A percentile compares a stretch with the other conserved stretches of the same genome.
Evolutionary conservation across 1,284 basidiomycete species (phyloP).

Genomic region (Austroboletus rostrupii): DNA sequence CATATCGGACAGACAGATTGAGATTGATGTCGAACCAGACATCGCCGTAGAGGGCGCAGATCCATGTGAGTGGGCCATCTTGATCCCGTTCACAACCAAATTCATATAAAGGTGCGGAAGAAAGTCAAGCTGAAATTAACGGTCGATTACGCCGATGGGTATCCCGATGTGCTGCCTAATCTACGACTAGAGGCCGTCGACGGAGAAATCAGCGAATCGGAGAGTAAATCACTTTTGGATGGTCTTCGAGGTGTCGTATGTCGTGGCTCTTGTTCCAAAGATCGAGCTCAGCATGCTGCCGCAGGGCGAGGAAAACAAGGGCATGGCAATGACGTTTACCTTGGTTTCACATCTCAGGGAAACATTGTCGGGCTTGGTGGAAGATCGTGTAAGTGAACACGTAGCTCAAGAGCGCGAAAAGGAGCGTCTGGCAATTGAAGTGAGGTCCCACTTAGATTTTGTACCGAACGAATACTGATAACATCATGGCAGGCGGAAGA

Average conservation of each 20-base stretch:
- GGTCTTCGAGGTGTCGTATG: slow-evolving; percentile 66
- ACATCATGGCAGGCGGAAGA: slow-evolving; percentile 70
- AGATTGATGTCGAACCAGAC: slow-evolving; percentile 89
- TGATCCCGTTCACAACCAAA: slow-evolving; percentile 11
- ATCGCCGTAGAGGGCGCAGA: slow-evolving; percentile 60
- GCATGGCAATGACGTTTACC: slow-evolving; percentile 98
- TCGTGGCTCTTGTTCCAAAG: slow-evolving; percentile 11
- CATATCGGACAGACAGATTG: slow-evolving; percentile 76
- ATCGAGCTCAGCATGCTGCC: slow-evolving; percentile 4
- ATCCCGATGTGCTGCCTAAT: slow-evolving; percentile 76
- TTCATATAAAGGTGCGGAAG: slow-evolving; percentile 24
- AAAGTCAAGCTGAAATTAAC: slow-evolving; percentile 75
- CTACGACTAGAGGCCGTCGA: slow-evolving; percentile 67
- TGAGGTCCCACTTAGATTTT: slow-evolving; percentile 28
- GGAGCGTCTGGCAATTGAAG: slow-evolving; percentile 74
- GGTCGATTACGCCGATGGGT: slow-evolving; percentile 67
- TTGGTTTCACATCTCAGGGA: slow-evolving; percentile 87
- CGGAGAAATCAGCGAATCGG: slow-evolving; percentile 63
- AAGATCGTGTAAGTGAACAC: slow-evolving; percentile 53
- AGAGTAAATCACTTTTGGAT: slow-evolving; percentile 52
- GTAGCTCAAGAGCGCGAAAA: slow-evolving; percentile 66
- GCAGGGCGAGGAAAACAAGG: slow-evolving; percentile 86
- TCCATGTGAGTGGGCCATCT: slow-evolving; percentile 45
- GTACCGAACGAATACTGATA: slow-evolving; percentile 3
- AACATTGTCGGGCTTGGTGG: slow-evolving; percentile 63